Percentiles rank a stretch among this genome's conserved stretches.
These are phyloP conservation scores for Candida caryicola DNA, from an alignment of 805 yeast genomes.

Conservation along the genomic window DNA sequence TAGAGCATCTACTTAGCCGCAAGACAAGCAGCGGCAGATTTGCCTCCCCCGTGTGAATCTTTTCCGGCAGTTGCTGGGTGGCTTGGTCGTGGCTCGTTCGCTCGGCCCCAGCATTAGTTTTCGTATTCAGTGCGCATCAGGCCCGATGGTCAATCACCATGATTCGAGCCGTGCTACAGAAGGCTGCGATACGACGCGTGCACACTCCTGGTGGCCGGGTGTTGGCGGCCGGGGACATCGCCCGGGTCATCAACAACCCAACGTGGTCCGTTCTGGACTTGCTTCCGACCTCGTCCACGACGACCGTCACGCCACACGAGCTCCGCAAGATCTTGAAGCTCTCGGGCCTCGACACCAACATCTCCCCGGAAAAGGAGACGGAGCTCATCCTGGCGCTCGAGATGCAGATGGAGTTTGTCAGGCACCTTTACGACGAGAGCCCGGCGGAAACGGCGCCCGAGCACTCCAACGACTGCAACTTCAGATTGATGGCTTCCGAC, in stretches of 20 bases:
- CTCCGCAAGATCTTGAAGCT: conserved; percentile 39
- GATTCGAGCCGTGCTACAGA: no score
- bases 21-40: no score
- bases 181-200: no score
- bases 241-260: conserved; percentile 6
- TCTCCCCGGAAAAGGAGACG: conserved; percentile 23
- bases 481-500: conserved; percentile 35
- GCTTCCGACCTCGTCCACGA: conserved; percentile 1
- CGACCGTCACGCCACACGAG: conserved; percentile 12
- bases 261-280: conserved; percentile 14
- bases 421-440: conserved; percentile 37
- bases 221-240: no score
- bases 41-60: no score
- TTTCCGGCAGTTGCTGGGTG: no score
- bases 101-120: no score
- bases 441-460: conserved; percentile 10
- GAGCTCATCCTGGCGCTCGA: conserved; percentile 34
- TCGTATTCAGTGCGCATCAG: no score
- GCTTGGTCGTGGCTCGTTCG: no score
- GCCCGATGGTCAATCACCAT: no score
- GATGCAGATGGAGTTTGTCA: conserved; percentile 50
- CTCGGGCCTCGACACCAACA: conserved; percentile 45
- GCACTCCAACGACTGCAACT: conserved; percentile 21
- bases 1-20: no score
- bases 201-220: no score